phyloP scores from a whole-genome alignment of 495 filamentous ascomycete species.

The Neurospora sp. region DNA sequence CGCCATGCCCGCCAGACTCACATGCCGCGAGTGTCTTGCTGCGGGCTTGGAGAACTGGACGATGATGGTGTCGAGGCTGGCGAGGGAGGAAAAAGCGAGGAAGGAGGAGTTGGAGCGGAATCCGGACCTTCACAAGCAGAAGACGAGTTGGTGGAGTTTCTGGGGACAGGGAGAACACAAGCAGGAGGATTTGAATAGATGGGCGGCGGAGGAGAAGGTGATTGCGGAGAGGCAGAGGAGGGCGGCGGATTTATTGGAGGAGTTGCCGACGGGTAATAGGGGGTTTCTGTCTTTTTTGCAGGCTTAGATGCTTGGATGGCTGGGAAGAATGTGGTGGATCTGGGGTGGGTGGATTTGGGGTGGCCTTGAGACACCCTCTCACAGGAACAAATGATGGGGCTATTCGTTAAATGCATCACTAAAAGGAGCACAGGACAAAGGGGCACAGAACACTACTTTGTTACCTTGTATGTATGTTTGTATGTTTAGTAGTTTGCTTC shows the following conservation, averaged over 20 bases:
- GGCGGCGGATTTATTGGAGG: constrained; percentile 35
- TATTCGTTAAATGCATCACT: neutral
- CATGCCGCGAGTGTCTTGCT: constrained; percentile 61
- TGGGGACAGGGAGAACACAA: constrained; percentile 28
- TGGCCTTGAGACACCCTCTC: neutral
- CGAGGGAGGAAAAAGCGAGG: constrained; percentile 39
- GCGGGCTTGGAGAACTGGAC: constrained; percentile 67
- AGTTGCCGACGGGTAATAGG: constrained; percentile 27
- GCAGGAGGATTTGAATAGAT: constrained; percentile 24
- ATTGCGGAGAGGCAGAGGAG: constrained; percentile 37
- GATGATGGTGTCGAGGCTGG: constrained; percentile 53
- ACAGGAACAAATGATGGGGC: neutral
- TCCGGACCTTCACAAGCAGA: constrained; percentile 1
- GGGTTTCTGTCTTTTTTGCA: constrained; percentile 28
- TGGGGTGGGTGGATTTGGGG: neutral
- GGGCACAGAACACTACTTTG: neutral
- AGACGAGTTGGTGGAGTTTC: constrained; percentile 33
- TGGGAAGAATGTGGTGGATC: neutral
- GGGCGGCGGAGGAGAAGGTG: constrained; percentile 43
- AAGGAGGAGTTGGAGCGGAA: constrained; percentile 10
- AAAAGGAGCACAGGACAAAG: neutral
- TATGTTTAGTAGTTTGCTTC: neutral
- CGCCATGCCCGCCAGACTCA: constrained; percentile 29
- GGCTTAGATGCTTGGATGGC: constrained; percentile 15
- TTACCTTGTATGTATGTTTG: neutral